Conservation (phyloP, 208 protist species). For the Leishmania braziliensis region DNA sequence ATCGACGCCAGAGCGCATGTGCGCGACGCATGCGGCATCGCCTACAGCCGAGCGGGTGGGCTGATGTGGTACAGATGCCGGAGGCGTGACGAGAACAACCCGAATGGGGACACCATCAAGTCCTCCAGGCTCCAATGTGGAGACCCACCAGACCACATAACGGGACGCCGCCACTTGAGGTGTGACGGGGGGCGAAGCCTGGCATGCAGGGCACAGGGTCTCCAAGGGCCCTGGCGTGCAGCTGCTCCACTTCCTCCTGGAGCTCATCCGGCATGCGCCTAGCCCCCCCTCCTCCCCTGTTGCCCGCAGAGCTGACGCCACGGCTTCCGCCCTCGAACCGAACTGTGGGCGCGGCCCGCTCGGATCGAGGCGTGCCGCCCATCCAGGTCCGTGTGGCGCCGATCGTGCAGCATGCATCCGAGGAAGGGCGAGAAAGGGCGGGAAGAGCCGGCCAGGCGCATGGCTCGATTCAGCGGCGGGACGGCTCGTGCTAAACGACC, state of each 20-base stretch:
- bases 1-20: background rate
- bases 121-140: background rate
- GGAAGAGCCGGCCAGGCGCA: background rate
- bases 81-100: background rate
- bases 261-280: background rate
- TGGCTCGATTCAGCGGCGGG: background rate
- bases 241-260: background rate
- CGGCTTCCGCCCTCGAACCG: background rate
- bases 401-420: background rate
- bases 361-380: background rate
- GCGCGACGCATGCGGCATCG: background rate
- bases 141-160: background rate
- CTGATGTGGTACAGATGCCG: background rate
- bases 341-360: background rate
- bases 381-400: background rate
- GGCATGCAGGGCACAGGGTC: background rate
- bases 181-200: background rate
- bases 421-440: background rate
- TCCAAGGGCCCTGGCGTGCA: background rate
- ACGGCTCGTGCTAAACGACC: background rate
- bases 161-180: background rate
- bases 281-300: background rate
- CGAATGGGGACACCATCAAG: background rate
- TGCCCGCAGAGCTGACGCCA: background rate
- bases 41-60: background rate